These are phyloP conservation scores for Cystobasidium onofrii DNA, from an alignment of 768 basidiomycete genomes.

Conservation along the genomic window DNA sequence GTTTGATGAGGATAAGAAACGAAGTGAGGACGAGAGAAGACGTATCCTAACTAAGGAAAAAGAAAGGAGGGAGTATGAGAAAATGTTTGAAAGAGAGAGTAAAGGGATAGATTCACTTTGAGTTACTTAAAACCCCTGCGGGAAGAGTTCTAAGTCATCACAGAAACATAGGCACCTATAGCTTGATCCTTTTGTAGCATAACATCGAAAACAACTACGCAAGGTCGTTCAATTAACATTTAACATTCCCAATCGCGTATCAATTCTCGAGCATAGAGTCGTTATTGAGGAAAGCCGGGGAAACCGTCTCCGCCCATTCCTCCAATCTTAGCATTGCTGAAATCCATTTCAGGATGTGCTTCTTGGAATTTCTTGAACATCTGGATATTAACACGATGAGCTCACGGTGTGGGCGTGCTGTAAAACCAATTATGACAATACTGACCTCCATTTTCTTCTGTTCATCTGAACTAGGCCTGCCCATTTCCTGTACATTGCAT, in stretches of 20 bases:
- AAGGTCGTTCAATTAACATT: too few relatives aligned
- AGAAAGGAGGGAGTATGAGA: slow-evolving; percentile 23
- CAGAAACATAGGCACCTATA: too few relatives aligned
- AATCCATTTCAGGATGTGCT: slow-evolving; percentile 86
- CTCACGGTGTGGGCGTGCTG: too few relatives aligned
- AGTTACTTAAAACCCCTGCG: too few relatives aligned
- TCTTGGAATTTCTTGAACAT: slow-evolving; percentile 80
- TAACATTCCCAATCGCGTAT: too few relatives aligned
- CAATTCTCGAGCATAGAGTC: too few relatives aligned
- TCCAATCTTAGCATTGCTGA: slow-evolving; percentile 54
- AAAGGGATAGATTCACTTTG: slow-evolving; percentile 15
- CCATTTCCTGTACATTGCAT: slow-evolving; percentile 39
- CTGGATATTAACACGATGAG: slow-evolving; percentile 46
- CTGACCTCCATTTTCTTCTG: slow-evolving; percentile 40
- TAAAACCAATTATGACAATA: too few relatives aligned
- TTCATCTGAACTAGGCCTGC: slow-evolving; percentile 42
- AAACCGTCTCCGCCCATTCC: slow-evolving; percentile 1
- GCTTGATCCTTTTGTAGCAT: background rate
- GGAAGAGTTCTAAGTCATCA: too few relatives aligned
- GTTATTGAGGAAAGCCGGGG: background rate
- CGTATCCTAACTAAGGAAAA: slow-evolving; percentile 1
- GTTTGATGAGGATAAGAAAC: slow-evolving; percentile 3
- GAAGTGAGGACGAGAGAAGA: slow-evolving; percentile 14
- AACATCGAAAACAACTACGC: background rate
- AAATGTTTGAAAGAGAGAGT: slow-evolving; percentile 27